Evolutionary conservation across 1,284 basidiomycete species (phyloP), one percentile per base, ranked within the genome.

Genomic region (Trichosporon coremiiforme): DNA sequence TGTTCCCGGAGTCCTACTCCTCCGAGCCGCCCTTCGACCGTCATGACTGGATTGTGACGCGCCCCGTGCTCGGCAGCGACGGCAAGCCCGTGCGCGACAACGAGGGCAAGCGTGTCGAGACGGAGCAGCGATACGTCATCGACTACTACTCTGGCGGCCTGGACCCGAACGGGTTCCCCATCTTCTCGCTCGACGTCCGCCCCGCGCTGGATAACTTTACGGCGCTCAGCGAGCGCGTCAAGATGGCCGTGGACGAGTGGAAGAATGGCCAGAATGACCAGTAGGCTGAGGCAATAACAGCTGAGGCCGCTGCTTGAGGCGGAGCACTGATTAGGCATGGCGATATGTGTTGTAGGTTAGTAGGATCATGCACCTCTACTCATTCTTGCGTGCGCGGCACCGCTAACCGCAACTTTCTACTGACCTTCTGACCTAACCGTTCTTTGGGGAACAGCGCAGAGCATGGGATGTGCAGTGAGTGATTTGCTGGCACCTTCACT

Each of bases 21-120:
- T 86, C 89, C 41, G 91, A 95, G 78, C 92, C 94, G 5, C 96
- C 97, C 1, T 99, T 99, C 79, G 96, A 99, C 82, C 90, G 96
- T n/a, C 97, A 99, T 81, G 96, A 99, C 85, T 99, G 97, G 97
- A 85, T 97, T 66, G 88, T 99, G 70, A 90, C 91, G 45, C 89
- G 95, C 65, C 88, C 80, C 69, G 22, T 89, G 29, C 65, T 72
- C 12, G 73, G 74, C 25, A 65, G 70, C 87, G 6, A 89, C 89
- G 62, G 88, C 90, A 79, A 89, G 91, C 71, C 71, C 72, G 76
- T 69, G 64, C 73, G 72, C 63, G 25, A 67, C 13, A 31, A 0
- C 15, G 31, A 15, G 1, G 57, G 57, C 57, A 62, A 35, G 57
- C 57, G 57, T 31, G 15, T 62, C 31, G 72, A 73, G 70, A 71